Base-by-base conservation (phyloP, 306 rosid genomes). In the Pachyrhizus erosus region DNA sequence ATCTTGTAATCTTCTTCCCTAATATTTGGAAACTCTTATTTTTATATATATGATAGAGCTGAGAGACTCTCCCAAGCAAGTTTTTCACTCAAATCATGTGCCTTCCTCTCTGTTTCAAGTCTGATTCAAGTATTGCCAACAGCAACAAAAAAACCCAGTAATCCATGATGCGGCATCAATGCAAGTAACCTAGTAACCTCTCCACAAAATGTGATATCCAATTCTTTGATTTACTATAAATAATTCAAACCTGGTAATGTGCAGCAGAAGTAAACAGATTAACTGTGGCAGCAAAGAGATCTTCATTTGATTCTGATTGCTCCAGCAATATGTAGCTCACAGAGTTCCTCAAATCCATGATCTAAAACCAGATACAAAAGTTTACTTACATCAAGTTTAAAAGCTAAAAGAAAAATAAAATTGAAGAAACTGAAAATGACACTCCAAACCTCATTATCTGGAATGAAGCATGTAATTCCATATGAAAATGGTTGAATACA, bases 221-320 rank as follows among this genome's bases (percentile, higher is more conserved):
- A 67, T 39, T 80, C 46, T 60, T 54, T 64, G 76, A 73, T 37
- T 23, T 40, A 79, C 73, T 21, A 60, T 49, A 57, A 17, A 9
- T 26, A 75, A 69, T 76, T 34, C 88, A 77, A 73, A 95, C 99
- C 98, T 96, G 98, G 88, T 86, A 82, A 78, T 77, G 83, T 20
- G 97, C 98, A 39, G 98, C 96, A 81, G 98, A 90, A 48, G 92
- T 89, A 48, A 93, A 88, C 76, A 95, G 70, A 82, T 90, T 90
- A 54, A 95, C 85, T 20, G 83, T 78, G 61, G 99, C 93, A 81
- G 88, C 89, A 83, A 95, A 89, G 73, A 96, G 94, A 81, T 91
- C 93, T 89, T 96, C 96, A 86, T 93, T 87, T 65, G 83, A 81
- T 43, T 20, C 85, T 9, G 92, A 83, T 69, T 88, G 89, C 89